These are phyloP conservation scores for Trametopsis cervina DNA, from an alignment of 768 basidiomycete species.

Conservation along the genomic window DNA sequence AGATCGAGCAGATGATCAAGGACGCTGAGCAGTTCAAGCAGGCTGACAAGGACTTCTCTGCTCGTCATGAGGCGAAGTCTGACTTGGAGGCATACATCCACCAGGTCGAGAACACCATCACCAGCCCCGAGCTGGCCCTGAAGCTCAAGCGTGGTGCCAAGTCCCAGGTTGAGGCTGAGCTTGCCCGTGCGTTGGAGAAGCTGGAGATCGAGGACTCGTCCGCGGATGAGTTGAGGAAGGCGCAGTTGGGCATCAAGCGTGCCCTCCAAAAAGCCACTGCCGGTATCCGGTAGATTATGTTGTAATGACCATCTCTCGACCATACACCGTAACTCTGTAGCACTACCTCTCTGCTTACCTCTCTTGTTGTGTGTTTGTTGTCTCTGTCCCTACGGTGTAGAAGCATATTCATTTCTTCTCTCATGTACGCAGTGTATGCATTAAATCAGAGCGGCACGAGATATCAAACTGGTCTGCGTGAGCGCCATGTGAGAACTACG, in stretches of 20 bases:
- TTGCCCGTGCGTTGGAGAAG: conserved; percentile 96
- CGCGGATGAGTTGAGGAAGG: conserved; percentile 92
- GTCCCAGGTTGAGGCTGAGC: conserved; percentile 91
- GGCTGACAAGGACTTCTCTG: conserved; percentile 96
- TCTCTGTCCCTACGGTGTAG: background rate
- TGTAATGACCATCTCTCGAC: background rate
- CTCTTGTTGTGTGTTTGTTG: background rate
- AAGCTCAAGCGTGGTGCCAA: conserved; percentile 98
- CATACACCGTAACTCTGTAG: background rate
- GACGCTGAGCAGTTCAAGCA: conserved; percentile 97
- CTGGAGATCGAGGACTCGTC: conserved; percentile 95
- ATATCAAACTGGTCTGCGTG: too few species aligned
- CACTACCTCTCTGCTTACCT: background rate
- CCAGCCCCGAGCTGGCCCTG: conserved; percentile 93
- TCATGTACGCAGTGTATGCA: background rate
- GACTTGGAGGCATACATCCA: conserved; percentile 98
- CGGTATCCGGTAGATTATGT: conserved; percentile 55
- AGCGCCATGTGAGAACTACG: background rate
- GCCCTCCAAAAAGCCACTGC: conserved; percentile 97
- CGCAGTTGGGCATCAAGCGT: conserved; percentile 91
- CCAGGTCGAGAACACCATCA: conserved; percentile 94
- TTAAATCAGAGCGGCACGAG: background rate
- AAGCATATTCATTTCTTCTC: background rate
- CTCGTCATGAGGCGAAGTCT: conserved; percentile 96
- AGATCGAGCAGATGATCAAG: conserved; percentile 99